phyloP scores from a whole-genome alignment of 192 early-diverging fungal genomes.

The Pilaira anomala region DNA sequence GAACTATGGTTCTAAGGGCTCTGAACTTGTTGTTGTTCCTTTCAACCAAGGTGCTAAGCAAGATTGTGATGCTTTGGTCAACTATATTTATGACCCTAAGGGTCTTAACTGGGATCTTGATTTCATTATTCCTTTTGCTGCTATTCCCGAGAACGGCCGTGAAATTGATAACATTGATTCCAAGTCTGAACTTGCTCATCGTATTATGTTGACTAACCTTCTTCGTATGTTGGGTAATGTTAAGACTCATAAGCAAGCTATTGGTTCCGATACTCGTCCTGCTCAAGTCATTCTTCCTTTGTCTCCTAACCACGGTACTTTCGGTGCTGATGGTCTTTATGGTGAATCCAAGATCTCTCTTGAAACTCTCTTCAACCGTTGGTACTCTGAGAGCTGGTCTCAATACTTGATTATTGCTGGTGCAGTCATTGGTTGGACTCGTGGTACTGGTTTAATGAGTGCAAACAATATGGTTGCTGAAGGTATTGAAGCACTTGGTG shows the following conservation, averaged over 20 bases:
- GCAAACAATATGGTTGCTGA: conserved; percentile 87
- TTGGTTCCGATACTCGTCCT: conserved; percentile 79
- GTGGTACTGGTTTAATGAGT: conserved; percentile 94
- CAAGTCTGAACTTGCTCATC: conserved; percentile 86
- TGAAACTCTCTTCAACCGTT: conserved; percentile 89
- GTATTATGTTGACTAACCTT: conserved; percentile 93
- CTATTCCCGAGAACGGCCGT: conserved; percentile 84
- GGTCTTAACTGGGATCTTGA: conserved; percentile 94
- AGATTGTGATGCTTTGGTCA: conserved; percentile 76
- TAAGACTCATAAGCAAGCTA: conserved; percentile 75
- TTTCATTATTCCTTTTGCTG: conserved; percentile 93
- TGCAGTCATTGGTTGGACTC: conserved; percentile 96
- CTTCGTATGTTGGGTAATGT: conserved; percentile 83
- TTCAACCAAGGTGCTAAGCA: conserved; percentile 91
- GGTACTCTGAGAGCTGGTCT: conserved; percentile 88
- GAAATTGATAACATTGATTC: conserved; percentile 84
- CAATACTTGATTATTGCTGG: conserved; percentile 84
- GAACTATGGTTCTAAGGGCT: conserved; percentile 82
- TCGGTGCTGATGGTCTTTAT: conserved; percentile 91
- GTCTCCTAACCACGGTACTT: conserved; percentile 96
- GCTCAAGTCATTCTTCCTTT: conserved; percentile 85
- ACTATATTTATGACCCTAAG: conserved; percentile 84
- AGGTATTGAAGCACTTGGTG: conserved; percentile 81
- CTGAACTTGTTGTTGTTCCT: conserved; percentile 82
- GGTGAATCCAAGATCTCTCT: conserved; percentile 91